Percentiles rank a stretch among this genome's conserved stretches.
These are phyloP conservation scores for Chaetoscypha palmicola DNA, from an alignment of 2,329 filamentous ascomycete species.

Conservation along the genomic window DNA sequence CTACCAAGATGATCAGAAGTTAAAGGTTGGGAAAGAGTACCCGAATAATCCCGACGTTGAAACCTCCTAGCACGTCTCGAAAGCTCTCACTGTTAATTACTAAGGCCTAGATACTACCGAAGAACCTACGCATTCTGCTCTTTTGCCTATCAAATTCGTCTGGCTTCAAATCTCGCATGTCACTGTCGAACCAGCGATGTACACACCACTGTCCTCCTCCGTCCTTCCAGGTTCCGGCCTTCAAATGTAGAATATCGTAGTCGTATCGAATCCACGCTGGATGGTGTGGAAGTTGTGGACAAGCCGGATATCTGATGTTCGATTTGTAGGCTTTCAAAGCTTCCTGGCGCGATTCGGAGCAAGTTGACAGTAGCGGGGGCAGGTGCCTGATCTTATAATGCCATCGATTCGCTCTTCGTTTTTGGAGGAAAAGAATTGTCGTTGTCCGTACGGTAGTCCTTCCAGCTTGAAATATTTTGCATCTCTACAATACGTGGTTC, in stretches of 20 bases:
- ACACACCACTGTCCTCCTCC: not conserved
- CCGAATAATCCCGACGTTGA: not conserved
- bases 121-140: constrained; percentile 7
- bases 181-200: constrained; percentile 5
- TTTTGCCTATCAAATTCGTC: not conserved
- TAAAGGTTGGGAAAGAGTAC: constrained; percentile 9
- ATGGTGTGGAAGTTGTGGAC: not conserved
- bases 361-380: constrained; percentile 7
- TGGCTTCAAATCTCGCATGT: not conserved
- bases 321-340: constrained; percentile 4
- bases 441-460: not conserved
- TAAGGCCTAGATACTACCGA: constrained; percentile 5
- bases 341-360: constrained; percentile 9
- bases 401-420: constrained; percentile 10
- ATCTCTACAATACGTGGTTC: constrained; percentile 8
- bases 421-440: not conserved
- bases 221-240: constrained; percentile 4
- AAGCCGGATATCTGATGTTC: not conserved
- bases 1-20: constrained; percentile 10
- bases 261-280: constrained; percentile 11
- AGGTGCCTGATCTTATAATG: constrained; percentile 6
- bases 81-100: constrained; percentile 9
- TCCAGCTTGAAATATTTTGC: constrained; percentile 9
- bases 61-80: constrained; percentile 1
- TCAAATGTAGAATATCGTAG: constrained; percentile 10